Evolutionary conservation across 352 stramenopile genomes (phyloP).

Genomic region (Halophytophthora batemanensis): DNA sequence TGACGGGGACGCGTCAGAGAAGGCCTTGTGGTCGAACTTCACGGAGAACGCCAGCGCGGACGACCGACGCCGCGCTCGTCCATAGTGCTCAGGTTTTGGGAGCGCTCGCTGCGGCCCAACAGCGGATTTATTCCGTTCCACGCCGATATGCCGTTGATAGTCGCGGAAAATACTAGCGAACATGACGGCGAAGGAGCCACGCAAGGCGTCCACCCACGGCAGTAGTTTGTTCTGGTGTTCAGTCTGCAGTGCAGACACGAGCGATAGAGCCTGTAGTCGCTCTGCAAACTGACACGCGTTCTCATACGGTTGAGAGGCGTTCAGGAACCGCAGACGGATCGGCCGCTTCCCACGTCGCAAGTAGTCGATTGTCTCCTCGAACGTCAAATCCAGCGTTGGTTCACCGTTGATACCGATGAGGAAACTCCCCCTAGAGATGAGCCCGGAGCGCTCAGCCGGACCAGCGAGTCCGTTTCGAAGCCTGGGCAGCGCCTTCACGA

Average conservation of each 20-base stretch:
- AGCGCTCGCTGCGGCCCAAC: constrained; percentile 10
- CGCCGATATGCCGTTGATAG: constrained; percentile 44
- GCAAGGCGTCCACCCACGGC: constrained; percentile 59
- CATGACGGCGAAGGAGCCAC: constrained; percentile 55
- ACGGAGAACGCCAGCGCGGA: constrained; percentile 47
- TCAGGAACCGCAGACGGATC: constrained; percentile 61
- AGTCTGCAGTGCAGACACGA: constrained; percentile 48
- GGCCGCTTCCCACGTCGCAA: constrained; percentile 46
- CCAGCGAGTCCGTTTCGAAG: constrained; percentile 55
- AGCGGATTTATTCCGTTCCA: constrained; percentile 25
- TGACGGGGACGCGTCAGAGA: constrained; percentile 25
- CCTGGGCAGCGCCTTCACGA: constrained; percentile 67
- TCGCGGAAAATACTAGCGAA: constrained; percentile 68
- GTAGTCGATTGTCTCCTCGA: constrained; percentile 61
- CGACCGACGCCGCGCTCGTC: constrained; percentile 30
- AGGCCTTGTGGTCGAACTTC: constrained; percentile 49
- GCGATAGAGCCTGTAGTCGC: constrained; percentile 45
- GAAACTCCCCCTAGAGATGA: constrained; percentile 54
- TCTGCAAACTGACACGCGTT: constrained; percentile 60
- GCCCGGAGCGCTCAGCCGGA: constrained; percentile 52
- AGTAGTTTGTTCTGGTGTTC: constrained; percentile 39
- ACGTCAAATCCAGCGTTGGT: constrained; percentile 57
- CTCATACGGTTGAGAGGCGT: constrained; percentile 42
- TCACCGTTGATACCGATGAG: constrained; percentile 70
- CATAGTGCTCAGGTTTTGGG: constrained; percentile 24